Evolutionary conservation across 495 filamentous ascomycete species (phyloP).

Genomic region (Geoglossum glabrum): DNA sequence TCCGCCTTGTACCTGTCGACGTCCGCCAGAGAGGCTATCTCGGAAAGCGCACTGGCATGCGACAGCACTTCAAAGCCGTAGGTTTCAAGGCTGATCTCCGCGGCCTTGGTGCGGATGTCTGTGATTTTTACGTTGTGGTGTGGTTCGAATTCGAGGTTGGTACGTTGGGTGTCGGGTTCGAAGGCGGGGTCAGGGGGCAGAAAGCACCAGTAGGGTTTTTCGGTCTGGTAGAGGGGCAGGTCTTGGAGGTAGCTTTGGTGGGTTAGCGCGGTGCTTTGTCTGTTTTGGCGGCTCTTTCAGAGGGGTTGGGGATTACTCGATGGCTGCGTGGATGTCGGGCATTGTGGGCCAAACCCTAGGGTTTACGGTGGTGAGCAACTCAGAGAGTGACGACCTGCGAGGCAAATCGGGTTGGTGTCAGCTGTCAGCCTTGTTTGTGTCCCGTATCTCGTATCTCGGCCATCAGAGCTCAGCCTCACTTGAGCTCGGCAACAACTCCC

Average conservation of each 20-base stretch:
- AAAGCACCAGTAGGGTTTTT: not conserved
- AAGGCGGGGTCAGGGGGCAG: not conserved
- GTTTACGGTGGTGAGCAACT: no score
- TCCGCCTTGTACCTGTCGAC: not conserved
- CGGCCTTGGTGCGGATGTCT: not conserved
- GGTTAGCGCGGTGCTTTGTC: not conserved
- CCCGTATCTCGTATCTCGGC: no score
- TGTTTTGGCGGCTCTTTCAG: not conserved
- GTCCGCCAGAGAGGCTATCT: not conserved
- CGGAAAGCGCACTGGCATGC: not conserved
- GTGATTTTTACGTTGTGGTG: not conserved
- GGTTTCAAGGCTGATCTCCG: not conserved
- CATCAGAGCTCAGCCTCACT: no score
- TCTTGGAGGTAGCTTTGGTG: not conserved
- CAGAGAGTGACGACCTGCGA: no score
- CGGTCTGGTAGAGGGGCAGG: not conserved
- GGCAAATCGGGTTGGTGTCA: no score
- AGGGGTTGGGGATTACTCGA: not conserved
- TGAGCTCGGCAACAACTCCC: no score
- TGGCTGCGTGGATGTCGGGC: not conserved
- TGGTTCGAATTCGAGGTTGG: not conserved
- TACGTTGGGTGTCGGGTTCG: not conserved
- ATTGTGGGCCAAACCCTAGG: not conserved
- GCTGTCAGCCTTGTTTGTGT: no score
- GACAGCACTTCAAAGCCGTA: not conserved